Base-by-base conservation (phyloP, 208 protist species). In the Leishmania tarentolae region DNA sequence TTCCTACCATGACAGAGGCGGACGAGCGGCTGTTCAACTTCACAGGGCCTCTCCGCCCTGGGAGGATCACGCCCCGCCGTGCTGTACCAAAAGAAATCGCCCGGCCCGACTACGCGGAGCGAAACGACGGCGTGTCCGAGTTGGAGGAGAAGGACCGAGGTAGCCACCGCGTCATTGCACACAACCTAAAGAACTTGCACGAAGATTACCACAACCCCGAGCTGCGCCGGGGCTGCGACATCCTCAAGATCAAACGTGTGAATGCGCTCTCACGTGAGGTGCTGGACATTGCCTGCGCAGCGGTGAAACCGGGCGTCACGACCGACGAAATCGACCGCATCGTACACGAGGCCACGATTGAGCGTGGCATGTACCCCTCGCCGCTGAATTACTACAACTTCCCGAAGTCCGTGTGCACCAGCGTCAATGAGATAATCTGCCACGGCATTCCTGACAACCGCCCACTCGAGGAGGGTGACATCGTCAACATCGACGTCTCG, bases 361-460 rank as follows among this genome's bases (percentile, higher is more conserved):
- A 90, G 82, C 91, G 98, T 13, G 85, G 90, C 66, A 97, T 97
- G 84, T 99, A 99, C 86, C 99, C 99, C 19, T 99, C 98, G 0
- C 99, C 99, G 46, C 93, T 99, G 28, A 99, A 99, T 88, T 99
- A 99, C 87, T 96, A 98, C 87, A 92, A 93, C 76, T 99, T 99
- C 85, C 99, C 99, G 75, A 99, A 99, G 89, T 99, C 97, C 40
- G 95, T 98, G 57, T 99, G 99, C 90, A 99, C 98, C 28, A 98
- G 91, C 78, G 79, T 99, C 17, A 98, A 99, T 83, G 96, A 99
- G 86, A 90, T 99, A 44, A 98, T 99, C 69, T 98, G 95, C 83
- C 98, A 98, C 85, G 96, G 96, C 82, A 99, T 99, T 79, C 99
- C 99, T 47, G 99, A 99, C 86, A 86, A 80, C 77, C 88, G 98